Evolutionary conservation across 495 filamentous ascomycete species (phyloP), one percentile per base, ranked within the genome.

Genomic region (Penicillium pulvis): DNA sequence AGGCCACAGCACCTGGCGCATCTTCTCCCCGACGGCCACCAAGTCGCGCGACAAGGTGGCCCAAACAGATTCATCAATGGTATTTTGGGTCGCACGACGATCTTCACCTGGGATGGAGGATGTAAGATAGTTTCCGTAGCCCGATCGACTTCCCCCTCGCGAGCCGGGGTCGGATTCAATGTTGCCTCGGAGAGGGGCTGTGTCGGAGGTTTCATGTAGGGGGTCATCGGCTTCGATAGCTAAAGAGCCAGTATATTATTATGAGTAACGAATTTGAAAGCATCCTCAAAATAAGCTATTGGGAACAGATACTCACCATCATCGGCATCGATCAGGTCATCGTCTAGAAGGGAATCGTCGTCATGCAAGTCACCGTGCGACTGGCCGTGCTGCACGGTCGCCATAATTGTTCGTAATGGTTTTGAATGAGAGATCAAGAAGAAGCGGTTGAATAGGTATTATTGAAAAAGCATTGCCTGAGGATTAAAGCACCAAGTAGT

Each of bases 51-150:
- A 89, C 56, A 99, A 77, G 12, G 94, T 99, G 30, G 92, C 88
- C 94, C 93, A 98, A 48, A 98, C 94, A 9, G 82, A 90, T 74
- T 99, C 94, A 75, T 98, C 95, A 72, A 99, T 95, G 45, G 94
- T 99, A 76, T 94, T 95, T 56, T 85, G 85, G 12, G 91, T 85
- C 42, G 95, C 92, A 53, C 89, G 87, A n/a, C 94, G 91, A 78
- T 99, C 95, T 65, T 97, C 92, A 56, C 94, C 94, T 45, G 87
- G 87, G 67, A 97, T 94, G 26, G 87, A 87, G 35, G 91, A 93
- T 39, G 90, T 96, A 57, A 97, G 87, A 74, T 92, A 90, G 56
- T 81, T 77, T 73, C 83, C 62, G 45, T 70, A 70, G 36, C 65
- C 65, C 26, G 74, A 67, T 47, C 67, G 42, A 53, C 69, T 67